Base-by-base conservation (phyloP, 768 basidiomycete genomes). In the Strobilomyces echinocephalus region DNA sequence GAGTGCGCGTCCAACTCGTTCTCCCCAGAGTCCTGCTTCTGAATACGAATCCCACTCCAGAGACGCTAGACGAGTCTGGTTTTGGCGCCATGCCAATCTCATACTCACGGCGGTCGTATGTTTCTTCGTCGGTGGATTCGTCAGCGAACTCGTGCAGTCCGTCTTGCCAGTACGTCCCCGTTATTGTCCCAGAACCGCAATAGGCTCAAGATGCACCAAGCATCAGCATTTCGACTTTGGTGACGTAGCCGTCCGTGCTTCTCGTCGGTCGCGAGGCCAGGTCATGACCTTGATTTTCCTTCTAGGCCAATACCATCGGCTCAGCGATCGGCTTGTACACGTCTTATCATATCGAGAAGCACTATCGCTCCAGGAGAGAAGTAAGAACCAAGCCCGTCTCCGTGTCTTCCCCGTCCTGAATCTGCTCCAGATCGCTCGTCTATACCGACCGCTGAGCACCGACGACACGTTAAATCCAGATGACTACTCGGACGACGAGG, bases 121-220 rank as follows among this genome's bases (percentile, higher is more conserved):
- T 60, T 82, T 88, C 71, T 79, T 92, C 62, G 81, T 87, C 56
- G 91, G 91, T 11, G 89, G 88, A 1, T 76, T 93, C 49, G 63
- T 91, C 24, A 91, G 87, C 67, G 91, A 93, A 70, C 68, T 92
- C 54, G 85, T 93, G 1, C 90, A 91, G 66, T 84, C 87, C 5
- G 62, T 85, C 63, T 72, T 93, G 49, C 89, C 91, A 49, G 91
- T 83, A 59, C 46, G 75, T 70, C 69, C n/a, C 30, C 7, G 12
- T 8, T 41, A 31, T 34, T 28, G 16, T 28, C 39, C 34, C 9
- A 24, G 26, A 26, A 26, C 49, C 20, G 36, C 33, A 18, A 33
- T 20, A 50, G n/a, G 18, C 59, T 55, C 50, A 55, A 20, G 14
- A 41, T 30, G 26, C 42, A 16, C 41, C 51, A 90, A n/a, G 87